Evolutionary conservation across 1,284 basidiomycete species (phyloP).

Genomic region (Ustilago tritici): DNA sequence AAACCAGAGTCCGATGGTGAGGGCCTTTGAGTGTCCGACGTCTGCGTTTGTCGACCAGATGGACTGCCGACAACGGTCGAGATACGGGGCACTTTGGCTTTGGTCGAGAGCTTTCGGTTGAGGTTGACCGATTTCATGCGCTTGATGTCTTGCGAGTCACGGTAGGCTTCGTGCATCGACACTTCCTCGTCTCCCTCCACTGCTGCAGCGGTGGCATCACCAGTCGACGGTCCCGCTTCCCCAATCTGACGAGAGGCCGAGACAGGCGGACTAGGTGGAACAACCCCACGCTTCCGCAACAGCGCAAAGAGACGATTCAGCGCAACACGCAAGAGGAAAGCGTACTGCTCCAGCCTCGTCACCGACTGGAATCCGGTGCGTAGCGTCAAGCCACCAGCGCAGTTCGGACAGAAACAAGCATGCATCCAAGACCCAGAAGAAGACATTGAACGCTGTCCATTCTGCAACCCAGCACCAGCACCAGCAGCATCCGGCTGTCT

Average conservation of each 20-base stretch:
- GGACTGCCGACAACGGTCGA: conserved; percentile 97
- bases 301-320: conserved; percentile 89
- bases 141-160: conserved; percentile 89
- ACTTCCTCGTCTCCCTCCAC: conserved; percentile 38
- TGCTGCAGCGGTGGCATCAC: background rate
- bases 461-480: conserved; percentile 13
- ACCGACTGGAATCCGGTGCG: conserved; percentile 84
- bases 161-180: conserved; percentile 75
- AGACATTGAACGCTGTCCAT: conserved; percentile 14
- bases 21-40: conserved; percentile 45
- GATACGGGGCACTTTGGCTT: conserved; percentile 88
- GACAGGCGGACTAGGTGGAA: conserved; percentile 77
- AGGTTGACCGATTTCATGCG: conserved; percentile 86
- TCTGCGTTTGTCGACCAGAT: conserved; percentile 72
- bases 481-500: conserved; percentile 20
- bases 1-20: conserved; percentile 46
- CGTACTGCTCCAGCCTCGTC: conserved; percentile 95
- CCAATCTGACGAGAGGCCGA: conserved; percentile 26
- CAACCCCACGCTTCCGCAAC: conserved; percentile 89
- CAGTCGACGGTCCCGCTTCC: conserved; percentile 1
- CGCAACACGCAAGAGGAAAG: conserved; percentile 95
- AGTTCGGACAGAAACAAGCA: conserved; percentile 78
- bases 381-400: conserved; percentile 71
- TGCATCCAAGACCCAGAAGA: conserved; percentile 29
- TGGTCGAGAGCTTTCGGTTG: conserved; percentile 92